phyloP scores from a whole-genome alignment of 1,139 yeast species.

The Debaryomyces nepalensis region DNA sequence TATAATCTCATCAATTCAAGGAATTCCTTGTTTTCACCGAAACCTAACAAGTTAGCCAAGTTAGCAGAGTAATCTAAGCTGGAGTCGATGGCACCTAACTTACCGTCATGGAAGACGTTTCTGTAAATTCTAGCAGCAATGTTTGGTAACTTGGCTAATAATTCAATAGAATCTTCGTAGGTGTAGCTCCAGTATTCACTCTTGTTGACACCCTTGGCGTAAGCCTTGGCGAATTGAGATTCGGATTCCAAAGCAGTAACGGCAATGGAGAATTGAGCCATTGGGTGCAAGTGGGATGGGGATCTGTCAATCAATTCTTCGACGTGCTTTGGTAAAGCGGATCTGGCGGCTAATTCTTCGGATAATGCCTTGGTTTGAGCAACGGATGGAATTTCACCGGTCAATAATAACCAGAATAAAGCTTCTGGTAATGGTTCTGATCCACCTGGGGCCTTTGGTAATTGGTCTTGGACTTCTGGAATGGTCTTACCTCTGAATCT shows the following conservation, averaged over 20 bases:
- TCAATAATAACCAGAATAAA: constrained; percentile 86
- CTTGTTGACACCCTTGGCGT: constrained; percentile 87
- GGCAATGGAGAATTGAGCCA: constrained; percentile 96
- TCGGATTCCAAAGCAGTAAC: constrained; percentile 90
- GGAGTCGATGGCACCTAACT: constrained; percentile 71
- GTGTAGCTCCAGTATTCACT: constrained; percentile 91
- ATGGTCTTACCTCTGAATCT: constrained; percentile 98
- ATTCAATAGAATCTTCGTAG: constrained; percentile 85
- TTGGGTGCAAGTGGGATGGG: constrained; percentile 90
- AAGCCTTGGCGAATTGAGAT: constrained; percentile 88
- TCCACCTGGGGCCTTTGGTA: constrained; percentile 94
- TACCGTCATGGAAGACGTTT: constrained; percentile 87
- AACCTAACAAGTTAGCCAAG: constrained; percentile 84
- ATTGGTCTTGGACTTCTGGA: constrained; percentile 89
- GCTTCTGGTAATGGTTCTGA: constrained; percentile 88
- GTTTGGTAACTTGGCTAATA: constrained; percentile 89
- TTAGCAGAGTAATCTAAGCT: constrained; percentile 90
- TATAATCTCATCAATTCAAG: constrained; percentile 91
- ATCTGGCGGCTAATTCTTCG: constrained; percentile 84
- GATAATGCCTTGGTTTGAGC: constrained; percentile 77
- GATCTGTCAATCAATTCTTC: constrained; percentile 80
- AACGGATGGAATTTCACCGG: constrained; percentile 85
- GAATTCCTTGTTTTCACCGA: constrained; percentile 77
- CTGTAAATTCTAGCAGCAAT: constrained; percentile 94
- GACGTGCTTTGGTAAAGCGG: constrained; percentile 84